Conservation (phyloP, 2,329 filamentous ascomycete species). For the Neophaeococcomyces aloes region DNA sequence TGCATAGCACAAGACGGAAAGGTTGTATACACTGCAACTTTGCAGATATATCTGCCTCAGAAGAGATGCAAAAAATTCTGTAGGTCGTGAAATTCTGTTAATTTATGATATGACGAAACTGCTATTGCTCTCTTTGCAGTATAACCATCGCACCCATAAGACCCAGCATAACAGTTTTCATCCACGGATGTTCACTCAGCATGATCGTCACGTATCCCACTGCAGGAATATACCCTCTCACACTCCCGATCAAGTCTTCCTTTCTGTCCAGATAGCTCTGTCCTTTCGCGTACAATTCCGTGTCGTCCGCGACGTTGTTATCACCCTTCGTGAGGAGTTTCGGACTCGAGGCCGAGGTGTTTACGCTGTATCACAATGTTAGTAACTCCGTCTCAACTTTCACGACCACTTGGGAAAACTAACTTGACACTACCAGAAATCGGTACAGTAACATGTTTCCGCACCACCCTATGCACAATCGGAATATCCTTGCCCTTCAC, state of each 20-base stretch:
- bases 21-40: no score
- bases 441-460: constrained; percentile 44
- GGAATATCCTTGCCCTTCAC: constrained; percentile 90
- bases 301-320: constrained; percentile 90
- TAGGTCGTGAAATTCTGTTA: no score
- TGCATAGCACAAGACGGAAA: no score
- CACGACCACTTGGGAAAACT: constrained; percentile 9
- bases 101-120: no score
- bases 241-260: constrained; percentile 85
- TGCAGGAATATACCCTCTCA: constrained; percentile 83
- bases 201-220: constrained; percentile 96
- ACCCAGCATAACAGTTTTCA: constrained; percentile 89
- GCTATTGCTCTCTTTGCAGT: constrained; percentile 67
- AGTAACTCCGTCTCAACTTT: neutral
- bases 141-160: constrained; percentile 93
- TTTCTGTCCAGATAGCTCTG: constrained; percentile 75
- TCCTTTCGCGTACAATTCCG: constrained; percentile 73
- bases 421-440: constrained; percentile 25
- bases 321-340: constrained; percentile 91
- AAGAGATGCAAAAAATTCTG: no score
- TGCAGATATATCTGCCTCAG: no score
- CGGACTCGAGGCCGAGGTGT: constrained; percentile 21
- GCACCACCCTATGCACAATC: constrained; percentile 86
- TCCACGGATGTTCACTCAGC: constrained; percentile 88
- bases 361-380: constrained; percentile 8